Evolutionary conservation across 352 stramenopile genomes (phyloP).

Genomic region (Phytophthora boehmeriae): DNA sequence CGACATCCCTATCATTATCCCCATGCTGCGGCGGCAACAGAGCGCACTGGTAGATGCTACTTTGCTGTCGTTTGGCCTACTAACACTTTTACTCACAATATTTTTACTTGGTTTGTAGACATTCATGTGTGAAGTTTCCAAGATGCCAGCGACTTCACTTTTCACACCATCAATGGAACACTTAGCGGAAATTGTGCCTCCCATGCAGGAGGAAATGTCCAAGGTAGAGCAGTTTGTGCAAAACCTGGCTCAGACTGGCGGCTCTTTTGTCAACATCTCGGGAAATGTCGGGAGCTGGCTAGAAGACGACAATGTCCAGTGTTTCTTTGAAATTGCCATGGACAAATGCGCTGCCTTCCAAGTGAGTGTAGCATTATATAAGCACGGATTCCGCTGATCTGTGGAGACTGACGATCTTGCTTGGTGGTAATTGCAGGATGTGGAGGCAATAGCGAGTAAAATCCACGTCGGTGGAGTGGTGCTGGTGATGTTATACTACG

Average conservation of each 20-base stretch:
- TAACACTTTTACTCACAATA: neutral
- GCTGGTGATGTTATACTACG: constrained; percentile 93
- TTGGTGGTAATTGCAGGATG: constrained; percentile 61
- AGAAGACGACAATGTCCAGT: constrained; percentile 88
- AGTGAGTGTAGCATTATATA: constrained; percentile 29
- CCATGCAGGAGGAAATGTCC: constrained; percentile 89
- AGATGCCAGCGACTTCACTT: constrained; percentile 88
- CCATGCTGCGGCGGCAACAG: constrained; percentile 93
- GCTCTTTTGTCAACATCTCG: constrained; percentile 58
- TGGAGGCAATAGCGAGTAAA: constrained; percentile 95
- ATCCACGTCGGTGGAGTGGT: constrained; percentile 92
- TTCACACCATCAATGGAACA: constrained; percentile 91
- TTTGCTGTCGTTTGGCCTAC: neutral
- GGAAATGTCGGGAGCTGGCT: constrained; percentile 83
- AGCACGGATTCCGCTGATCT: neutral
- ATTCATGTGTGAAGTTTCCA: constrained; percentile 93
- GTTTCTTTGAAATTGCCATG: constrained; percentile 93
- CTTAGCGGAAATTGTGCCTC: constrained; percentile 72
- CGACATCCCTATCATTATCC: constrained; percentile 94
- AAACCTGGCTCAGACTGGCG: constrained; percentile 48
- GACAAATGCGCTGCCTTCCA: constrained; percentile 67
- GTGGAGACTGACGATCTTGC: too few relatives aligned
- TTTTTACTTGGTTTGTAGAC: constrained; percentile 42
- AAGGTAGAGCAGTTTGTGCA: constrained; percentile 87
- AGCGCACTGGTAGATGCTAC: constrained; percentile 68